A percentile compares a stretch with the other conserved stretches of the same genome.
Evolutionary conservation across 2,329 filamentous ascomycete species (phyloP).

Genomic region (Fusarium pilosicola): DNA sequence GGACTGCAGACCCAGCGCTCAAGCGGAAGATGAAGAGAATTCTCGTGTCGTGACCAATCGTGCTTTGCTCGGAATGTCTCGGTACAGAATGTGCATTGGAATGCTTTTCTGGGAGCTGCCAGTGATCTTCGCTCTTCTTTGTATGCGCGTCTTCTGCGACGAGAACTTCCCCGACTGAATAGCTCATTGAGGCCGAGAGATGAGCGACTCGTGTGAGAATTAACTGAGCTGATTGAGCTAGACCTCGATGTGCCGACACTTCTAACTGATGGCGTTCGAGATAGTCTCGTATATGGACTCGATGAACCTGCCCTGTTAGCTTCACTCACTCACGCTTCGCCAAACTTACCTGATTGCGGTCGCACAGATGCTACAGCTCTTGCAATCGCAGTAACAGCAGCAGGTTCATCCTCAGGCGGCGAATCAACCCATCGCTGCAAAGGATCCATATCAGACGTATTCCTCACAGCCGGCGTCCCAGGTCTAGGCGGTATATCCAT

Average conservation of each 20-base stretch:
- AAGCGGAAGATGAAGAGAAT: constrained; percentile 56
- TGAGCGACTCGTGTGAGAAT: constrained; percentile 25
- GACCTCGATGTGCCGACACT: constrained; percentile 26
- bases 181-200: constrained; percentile 28
- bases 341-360: constrained; percentile 19
- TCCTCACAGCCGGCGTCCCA: constrained; percentile 50
- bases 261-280: constrained; percentile 24
- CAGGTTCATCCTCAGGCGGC: constrained; percentile 47
- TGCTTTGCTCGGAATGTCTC: constrained; percentile 57
- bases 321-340: accelerated
- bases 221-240: constrained; percentile 35
- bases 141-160: constrained; percentile 27
- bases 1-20: constrained; percentile 58
- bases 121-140: constrained; percentile 30
- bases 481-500: constrained; percentile 66
- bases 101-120: constrained; percentile 34
- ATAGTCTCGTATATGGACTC: constrained; percentile 26
- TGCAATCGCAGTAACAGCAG: constrained; percentile 46
- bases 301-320: constrained; percentile 20
- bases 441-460: constrained; percentile 40
- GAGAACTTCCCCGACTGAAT: constrained; percentile 26
- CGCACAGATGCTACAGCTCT: constrained; percentile 40
- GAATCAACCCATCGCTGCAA: constrained; percentile 48
- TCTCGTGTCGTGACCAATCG: constrained; percentile 62
- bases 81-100: constrained; percentile 59